A percentile compares a stretch with the other conserved stretches of the same genome.
phyloP scores from a whole-genome alignment of 371 early-diverging fungal genomes.

The Actinomucor elegans region DNA sequence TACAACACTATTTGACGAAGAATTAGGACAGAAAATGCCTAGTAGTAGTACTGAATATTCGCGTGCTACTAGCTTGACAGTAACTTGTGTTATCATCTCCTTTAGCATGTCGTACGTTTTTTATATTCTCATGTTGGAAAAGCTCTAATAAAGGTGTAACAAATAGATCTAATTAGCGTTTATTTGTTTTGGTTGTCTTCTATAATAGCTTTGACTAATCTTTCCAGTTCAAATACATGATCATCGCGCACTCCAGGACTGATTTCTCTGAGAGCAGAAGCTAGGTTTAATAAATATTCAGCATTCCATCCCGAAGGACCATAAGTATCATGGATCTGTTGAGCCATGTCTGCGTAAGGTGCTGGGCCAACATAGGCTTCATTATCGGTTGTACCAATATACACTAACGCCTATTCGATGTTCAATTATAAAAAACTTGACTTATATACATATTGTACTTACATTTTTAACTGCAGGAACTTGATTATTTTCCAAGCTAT shows the following conservation, averaged over 20 bases:
- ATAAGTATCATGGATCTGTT: conserved; percentile 64
- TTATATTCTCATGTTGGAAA: no score
- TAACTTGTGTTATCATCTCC: conserved; percentile 1
- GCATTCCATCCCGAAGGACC: conserved; percentile 81
- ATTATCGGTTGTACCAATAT: conserved; percentile 82
- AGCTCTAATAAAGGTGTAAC: not conserved
- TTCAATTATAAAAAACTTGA: conserved; percentile 12
- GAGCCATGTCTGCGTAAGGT: conserved; percentile 66
- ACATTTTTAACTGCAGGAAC: conserved; percentile 56
- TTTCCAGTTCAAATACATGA: conserved; percentile 66
- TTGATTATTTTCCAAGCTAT: conserved; percentile 40
- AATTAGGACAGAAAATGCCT: no score
- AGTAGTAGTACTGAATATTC: not conserved
- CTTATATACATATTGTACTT: not conserved
- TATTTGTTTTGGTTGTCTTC: not conserved
- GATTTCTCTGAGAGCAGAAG: conserved; percentile 60
- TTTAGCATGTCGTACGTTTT: conserved; percentile 10
- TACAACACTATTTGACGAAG: no score
- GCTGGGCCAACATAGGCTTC: conserved; percentile 83
- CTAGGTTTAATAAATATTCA: conserved; percentile 76
- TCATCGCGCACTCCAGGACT: conserved; percentile 60
- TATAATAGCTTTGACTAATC: conserved; percentile 46
- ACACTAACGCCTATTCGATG: conserved; percentile 76
- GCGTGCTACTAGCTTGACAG: conserved; percentile 1
- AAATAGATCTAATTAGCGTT: not conserved